Evolutionary conservation across 2,329 filamentous ascomycete genomes (phyloP), one percentile per base, ranked within the genome.

Genomic region (Hypoxylon sp.): DNA sequence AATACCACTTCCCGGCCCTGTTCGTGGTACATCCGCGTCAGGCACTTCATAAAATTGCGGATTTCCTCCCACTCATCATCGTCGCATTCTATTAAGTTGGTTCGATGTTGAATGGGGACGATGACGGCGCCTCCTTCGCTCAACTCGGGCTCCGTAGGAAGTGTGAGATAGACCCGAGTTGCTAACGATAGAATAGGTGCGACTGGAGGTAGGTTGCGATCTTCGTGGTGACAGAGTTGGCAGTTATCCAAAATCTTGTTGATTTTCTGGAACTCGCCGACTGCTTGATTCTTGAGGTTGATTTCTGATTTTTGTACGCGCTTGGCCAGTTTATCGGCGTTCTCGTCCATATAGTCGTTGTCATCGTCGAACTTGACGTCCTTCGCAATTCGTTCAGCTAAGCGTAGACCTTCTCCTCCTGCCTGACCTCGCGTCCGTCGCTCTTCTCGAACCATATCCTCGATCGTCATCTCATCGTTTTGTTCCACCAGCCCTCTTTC

Each of bases 21-120:
- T 31, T 92, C 89, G 73, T 96, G 91, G 72, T 97, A 99, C 83
- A 97, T 88, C 32, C 93, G 86, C 3, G 89, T 97, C 13, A 99
- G 79, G 51, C 85, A 89, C 75, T 99, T 99, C 93, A 97, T 97
- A 69, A 99, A 99, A 71, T 99, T 99, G 62, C 94, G 89, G 4
- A 99, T 87, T 72, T 99, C 94, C 68, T 99, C 94, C 95, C 95
- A 99, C 70, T 99, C 94, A 67, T 99, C 94, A 67, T 99, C 93
- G 71, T 97, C 93, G 71, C 94, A 99, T 71, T 97, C 93, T n/a
- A 99, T 77, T 0, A 99, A 83, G 69, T 97, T 99, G 16, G 80
- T 85, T 42, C 87, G 87, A 69, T 99, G 94, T 62, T 91, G 84
- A 15, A 94, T 84, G 4, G 94, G 94, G 2, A 92, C 91, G 55